Percentiles rank a stretch among this genome's conserved stretches.
These are phyloP conservation scores for Microstegium vimineum DNA, from an alignment of 176 grass and related monocot genomes.

Conservation along the genomic window DNA sequence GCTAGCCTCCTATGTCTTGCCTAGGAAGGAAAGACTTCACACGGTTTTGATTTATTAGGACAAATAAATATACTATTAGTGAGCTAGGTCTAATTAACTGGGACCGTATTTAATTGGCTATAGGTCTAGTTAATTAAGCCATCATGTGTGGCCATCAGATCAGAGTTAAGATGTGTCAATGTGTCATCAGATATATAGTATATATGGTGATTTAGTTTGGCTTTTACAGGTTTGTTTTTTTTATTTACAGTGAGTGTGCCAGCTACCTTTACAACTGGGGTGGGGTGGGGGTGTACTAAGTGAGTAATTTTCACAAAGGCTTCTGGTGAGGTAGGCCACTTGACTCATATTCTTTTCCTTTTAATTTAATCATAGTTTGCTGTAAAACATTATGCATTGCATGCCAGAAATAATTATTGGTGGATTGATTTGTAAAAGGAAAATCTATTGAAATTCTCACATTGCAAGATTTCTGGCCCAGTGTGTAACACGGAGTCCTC, in stretches of 20 bases:
- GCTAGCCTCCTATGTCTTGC: slow-evolving; percentile 9
- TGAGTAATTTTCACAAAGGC: slow-evolving; percentile 11
- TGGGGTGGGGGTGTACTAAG: neutral
- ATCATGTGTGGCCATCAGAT: neutral
- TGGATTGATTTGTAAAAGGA: too few relatives aligned
- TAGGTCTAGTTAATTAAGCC: neutral
- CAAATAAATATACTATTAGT: neutral
- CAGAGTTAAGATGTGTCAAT: neutral
- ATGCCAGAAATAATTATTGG: too few relatives aligned
- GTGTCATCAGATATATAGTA: neutral
- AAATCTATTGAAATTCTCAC: too few relatives aligned
- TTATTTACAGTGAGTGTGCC: neutral
- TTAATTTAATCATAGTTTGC: neutral
- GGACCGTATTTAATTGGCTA: neutral
- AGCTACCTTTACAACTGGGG: neutral
- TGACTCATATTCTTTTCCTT: neutral
- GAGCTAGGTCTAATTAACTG: neutral
- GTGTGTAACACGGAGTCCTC: too few relatives aligned
- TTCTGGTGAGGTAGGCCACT: neutral
- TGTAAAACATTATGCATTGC: neutral
- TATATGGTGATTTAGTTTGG: neutral
- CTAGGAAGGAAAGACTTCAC: slow-evolving; percentile 38
- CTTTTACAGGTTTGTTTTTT: neutral
- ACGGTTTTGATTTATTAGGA: slow-evolving; percentile 13
- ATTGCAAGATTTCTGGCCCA: too few relatives aligned